These are phyloP conservation scores for Verticillium klebahnii DNA, from an alignment of 2,329 filamentous ascomycete species.

Conservation along the genomic window DNA sequence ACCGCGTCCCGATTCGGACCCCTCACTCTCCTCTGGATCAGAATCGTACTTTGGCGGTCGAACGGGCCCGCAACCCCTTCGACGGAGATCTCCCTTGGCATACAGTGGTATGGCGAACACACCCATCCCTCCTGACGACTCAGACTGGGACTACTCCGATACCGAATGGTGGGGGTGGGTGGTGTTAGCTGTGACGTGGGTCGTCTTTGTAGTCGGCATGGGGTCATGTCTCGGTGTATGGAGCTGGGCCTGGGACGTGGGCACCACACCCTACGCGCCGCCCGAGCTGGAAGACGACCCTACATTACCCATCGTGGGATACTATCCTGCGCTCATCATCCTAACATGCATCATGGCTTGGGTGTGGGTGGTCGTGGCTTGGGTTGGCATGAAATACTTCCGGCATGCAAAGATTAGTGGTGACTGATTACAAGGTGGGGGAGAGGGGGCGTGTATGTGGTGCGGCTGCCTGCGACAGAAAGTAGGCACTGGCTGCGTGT, in stretches of 20 bases:
- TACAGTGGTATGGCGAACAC: conserved; percentile 47
- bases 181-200: conserved; percentile 84
- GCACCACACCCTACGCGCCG: conserved; percentile 90
- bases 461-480: too few species aligned
- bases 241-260: conserved; percentile 99
- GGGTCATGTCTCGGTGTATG: conserved; percentile 91
- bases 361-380: conserved; percentile 97
- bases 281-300: conserved; percentile 93
- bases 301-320: conserved; percentile 91
- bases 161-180: conserved; percentile 99
- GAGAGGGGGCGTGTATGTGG: too few species aligned
- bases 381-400: conserved; percentile 99
- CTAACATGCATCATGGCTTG: conserved; percentile 94
- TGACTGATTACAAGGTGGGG: conserved; percentile 36
- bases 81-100: conserved; percentile 50
- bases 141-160: conserved; percentile 84
- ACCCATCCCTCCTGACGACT: conserved; percentile 41
- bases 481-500: neutral
- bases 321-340: conserved; percentile 92
- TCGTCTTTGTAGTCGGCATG: conserved; percentile 95
- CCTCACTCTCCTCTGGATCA: conserved; percentile 50
- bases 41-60: conserved; percentile 57
- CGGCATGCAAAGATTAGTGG: conserved; percentile 86
- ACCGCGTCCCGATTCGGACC: conserved; percentile 26
- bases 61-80: conserved; percentile 27